Conservation (phyloP, 1,139 yeast genomes). For the Saccharomyces pastorianus region DNA sequence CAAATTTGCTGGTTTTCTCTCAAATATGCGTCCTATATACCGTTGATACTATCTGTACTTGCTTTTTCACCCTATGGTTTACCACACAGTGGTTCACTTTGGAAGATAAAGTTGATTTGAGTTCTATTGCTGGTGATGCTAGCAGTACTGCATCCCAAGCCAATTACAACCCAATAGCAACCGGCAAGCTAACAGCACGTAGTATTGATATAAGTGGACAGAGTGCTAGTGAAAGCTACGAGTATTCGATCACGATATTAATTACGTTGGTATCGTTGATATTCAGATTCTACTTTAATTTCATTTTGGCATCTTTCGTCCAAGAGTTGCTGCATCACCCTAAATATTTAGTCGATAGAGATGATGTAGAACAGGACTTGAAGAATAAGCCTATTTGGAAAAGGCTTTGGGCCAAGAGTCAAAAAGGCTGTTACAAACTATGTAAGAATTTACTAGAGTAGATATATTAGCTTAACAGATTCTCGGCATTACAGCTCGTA, state of each 20-base stretch:
- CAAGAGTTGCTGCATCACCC: conserved; percentile 33
- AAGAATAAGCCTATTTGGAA: conserved; percentile 28
- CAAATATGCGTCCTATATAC: conserved; percentile 56
- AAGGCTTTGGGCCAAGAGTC: conserved; percentile 29
- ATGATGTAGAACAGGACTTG: conserved; percentile 32
- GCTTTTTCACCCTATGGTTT: conserved; percentile 67
- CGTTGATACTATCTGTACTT: conserved; percentile 58
- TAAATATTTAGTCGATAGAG: conserved; percentile 30
- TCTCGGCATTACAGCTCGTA: neutral
- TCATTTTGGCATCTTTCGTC: conserved; percentile 53
- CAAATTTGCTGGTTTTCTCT: conserved; percentile 46
- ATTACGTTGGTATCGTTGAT: conserved; percentile 48
- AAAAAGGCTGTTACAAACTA: conserved; percentile 24
- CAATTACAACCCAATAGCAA: conserved; percentile 8
- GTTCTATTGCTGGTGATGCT: too few relatives aligned
- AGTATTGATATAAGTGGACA: conserved; percentile 34
- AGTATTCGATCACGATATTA: conserved; percentile 57
- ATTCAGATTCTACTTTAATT: conserved; percentile 56
- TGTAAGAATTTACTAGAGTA: conserved; percentile 18
- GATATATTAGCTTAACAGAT: neutral
- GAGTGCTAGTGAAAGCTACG: conserved; percentile 64
- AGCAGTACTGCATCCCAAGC: conserved; percentile 9
- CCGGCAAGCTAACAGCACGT: conserved; percentile 6
- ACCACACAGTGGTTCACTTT: conserved; percentile 64
- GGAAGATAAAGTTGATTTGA: conserved; percentile 19